Evolutionary conservation across 2,329 filamentous ascomycete genomes (phyloP).

Genomic region (Fusarium temperatum): DNA sequence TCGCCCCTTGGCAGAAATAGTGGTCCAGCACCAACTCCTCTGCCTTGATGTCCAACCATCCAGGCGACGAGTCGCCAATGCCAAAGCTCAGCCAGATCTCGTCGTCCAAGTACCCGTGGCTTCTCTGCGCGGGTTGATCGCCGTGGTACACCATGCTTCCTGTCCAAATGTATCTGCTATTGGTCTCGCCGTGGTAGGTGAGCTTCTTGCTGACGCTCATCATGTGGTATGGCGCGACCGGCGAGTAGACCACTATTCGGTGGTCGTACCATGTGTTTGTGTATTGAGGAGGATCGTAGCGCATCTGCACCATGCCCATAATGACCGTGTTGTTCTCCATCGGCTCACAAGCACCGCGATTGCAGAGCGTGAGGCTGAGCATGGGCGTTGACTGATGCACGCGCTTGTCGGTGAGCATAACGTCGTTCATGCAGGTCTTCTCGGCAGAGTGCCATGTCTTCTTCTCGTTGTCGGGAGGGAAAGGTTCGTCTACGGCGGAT

Average conservation of each 20-base stretch:
- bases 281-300: constrained; percentile 33
- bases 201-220: constrained; percentile 39
- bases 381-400: constrained; percentile 39
- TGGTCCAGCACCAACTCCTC: constrained; percentile 34
- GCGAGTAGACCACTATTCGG: constrained; percentile 35
- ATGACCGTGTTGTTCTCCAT: constrained; percentile 31
- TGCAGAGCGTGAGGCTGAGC: constrained; percentile 36
- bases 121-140: constrained; percentile 16
- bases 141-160: constrained; percentile 37
- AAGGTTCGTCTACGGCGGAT: constrained; percentile 34
- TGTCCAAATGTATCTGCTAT: constrained; percentile 36
- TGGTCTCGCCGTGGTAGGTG: constrained; percentile 35
- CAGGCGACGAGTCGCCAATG: constrained; percentile 33
- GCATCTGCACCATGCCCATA: constrained; percentile 38
- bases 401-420: constrained; percentile 34
- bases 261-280: constrained; percentile 38
- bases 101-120: constrained; percentile 33
- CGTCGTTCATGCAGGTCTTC: constrained; percentile 34
- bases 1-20: constrained; percentile 29
- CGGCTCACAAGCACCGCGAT: constrained; percentile 31
- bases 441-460: constrained; percentile 34
- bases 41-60: constrained; percentile 35
- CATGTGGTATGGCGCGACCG: constrained; percentile 29
- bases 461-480: constrained; percentile 21
- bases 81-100: constrained; percentile 38